Conservation (phyloP, 2,329 filamentous ascomycete species). For the Aspergillus uvarum region DNA sequence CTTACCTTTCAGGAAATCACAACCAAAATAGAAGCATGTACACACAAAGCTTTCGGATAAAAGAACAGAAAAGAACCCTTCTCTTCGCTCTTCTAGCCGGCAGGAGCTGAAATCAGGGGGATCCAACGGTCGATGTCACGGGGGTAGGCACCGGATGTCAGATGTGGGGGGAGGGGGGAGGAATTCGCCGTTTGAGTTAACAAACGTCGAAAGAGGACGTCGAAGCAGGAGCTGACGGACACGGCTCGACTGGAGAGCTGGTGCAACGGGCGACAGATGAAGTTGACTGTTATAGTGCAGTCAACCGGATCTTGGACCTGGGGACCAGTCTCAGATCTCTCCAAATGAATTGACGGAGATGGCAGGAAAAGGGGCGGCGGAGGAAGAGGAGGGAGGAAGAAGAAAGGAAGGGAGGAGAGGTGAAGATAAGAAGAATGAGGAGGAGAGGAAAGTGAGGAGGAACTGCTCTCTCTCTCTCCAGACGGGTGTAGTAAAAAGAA, state of each 20-base stretch:
- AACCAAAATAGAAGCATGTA: constrained; percentile 26
- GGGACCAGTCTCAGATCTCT: constrained; percentile 41
- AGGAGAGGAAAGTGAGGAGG: constrained; percentile 38
- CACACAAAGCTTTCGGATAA: constrained; percentile 24
- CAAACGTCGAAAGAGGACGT: constrained; percentile 41
- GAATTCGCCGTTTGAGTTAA: constrained; percentile 40
- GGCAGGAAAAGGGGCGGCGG: constrained; percentile 22
- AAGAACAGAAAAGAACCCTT: constrained; percentile 29
- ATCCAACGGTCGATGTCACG: constrained; percentile 33
- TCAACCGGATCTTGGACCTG: constrained; percentile 31
- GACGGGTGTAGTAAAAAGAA: constrained; percentile 41
- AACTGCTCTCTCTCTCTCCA: constrained; percentile 43
- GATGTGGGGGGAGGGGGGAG: constrained; percentile 23
- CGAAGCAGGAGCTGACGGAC: constrained; percentile 39
- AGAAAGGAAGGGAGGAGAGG: constrained; percentile 35
- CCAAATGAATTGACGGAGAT: constrained; percentile 36
- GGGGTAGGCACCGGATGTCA: constrained; percentile 33
- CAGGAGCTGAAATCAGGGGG: constrained; percentile 38
- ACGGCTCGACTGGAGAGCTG: constrained; percentile 41
- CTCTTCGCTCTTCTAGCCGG: constrained; percentile 40
- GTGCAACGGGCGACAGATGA: constrained; percentile 31
- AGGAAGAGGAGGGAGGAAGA: constrained; percentile 20
- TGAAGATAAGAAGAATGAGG: constrained; percentile 33
- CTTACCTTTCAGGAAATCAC: constrained; percentile 28
- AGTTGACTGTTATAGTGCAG: constrained; percentile 27